phyloP scores from a whole-genome alignment of 257 asterid species.

The Solanum appendiculatum region DNA sequence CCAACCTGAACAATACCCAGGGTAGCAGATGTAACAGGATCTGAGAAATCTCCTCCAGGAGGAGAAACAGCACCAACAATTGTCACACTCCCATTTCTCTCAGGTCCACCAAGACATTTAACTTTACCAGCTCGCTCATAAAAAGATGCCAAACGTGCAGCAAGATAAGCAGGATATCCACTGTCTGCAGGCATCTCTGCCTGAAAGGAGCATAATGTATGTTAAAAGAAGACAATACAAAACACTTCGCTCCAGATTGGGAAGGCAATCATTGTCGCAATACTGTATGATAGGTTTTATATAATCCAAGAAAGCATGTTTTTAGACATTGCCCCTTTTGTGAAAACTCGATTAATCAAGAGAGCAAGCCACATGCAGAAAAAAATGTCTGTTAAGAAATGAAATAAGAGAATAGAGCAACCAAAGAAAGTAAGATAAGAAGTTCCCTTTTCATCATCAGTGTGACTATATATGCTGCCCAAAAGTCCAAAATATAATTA shows the following conservation, averaged over 20 bases:
- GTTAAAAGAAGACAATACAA: not conserved
- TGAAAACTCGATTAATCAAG: not conserved
- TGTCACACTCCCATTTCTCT: slow-evolving; percentile 94
- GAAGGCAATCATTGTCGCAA: not conserved
- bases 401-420: not conserved
- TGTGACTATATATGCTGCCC: not conserved
- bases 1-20: slow-evolving; percentile 95
- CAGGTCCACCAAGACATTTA: slow-evolving; percentile 97
- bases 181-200: slow-evolving; percentile 99
- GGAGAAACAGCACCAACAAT: slow-evolving; percentile 99
- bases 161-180: slow-evolving; percentile 97
- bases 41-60: slow-evolving; percentile 99
- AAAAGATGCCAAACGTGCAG: slow-evolving; percentile 95
- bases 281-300: not conserved
- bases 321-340: not conserved
- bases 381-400: not conserved
- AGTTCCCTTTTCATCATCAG: not conserved
- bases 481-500: not conserved
- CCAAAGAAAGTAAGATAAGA: not conserved
- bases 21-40: slow-evolving; percentile 97
- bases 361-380: not conserved
- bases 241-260: not conserved
- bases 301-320: not conserved
- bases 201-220: slow-evolving; percentile 18
- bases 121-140: slow-evolving; percentile 99